phyloP scores from a whole-genome alignment of 768 basidiomycete species.

The Pisolithus marmoratus region DNA sequence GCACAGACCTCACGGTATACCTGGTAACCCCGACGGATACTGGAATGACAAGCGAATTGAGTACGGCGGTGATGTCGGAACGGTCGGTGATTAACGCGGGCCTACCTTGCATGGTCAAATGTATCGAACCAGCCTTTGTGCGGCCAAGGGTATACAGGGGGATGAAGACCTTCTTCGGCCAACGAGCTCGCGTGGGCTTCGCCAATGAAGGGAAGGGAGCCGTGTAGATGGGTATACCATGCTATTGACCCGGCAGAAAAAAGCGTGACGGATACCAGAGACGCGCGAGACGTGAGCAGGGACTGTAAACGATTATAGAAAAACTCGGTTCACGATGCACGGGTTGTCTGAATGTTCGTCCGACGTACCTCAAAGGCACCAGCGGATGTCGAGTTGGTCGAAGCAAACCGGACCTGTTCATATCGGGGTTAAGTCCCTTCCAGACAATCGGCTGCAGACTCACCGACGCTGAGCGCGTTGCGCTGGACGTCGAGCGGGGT shows the following conservation, averaged over 20 bases:
- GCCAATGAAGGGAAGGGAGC: slow-evolving; percentile 80
- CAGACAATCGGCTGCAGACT: slow-evolving; percentile 20
- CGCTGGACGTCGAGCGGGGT: slow-evolving; percentile 38
- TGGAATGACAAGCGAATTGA: slow-evolving; percentile 26
- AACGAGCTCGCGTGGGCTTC: slow-evolving; percentile 91
- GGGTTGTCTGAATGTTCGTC: neutral
- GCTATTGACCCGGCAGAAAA: slow-evolving; percentile 85
- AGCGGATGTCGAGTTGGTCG: slow-evolving; percentile 51
- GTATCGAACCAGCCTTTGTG: slow-evolving; percentile 85
- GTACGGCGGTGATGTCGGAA: slow-evolving; percentile 4
- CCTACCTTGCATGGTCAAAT: slow-evolving; percentile 94
- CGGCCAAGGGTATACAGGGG: slow-evolving; percentile 82
- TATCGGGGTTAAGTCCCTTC: slow-evolving; percentile 4
- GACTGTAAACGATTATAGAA: slow-evolving; percentile 37
- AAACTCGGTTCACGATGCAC: neutral
- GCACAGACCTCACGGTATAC: slow-evolving; percentile 99
- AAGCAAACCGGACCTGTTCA: slow-evolving; percentile 65
- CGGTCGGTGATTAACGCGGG: slow-evolving; percentile 14
- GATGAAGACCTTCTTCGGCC: slow-evolving; percentile 92
- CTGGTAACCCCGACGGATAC: slow-evolving; percentile 92
- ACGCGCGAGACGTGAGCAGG: slow-evolving; percentile 61
- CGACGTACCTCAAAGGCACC: slow-evolving; percentile 59
- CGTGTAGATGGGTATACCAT: slow-evolving; percentile 96
- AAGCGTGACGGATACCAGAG: slow-evolving; percentile 69
- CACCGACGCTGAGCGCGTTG: slow-evolving; percentile 49